Conservation (phyloP, 2,329 filamentous ascomycete species). For the Talaromyces albobiverticillius region DNA sequence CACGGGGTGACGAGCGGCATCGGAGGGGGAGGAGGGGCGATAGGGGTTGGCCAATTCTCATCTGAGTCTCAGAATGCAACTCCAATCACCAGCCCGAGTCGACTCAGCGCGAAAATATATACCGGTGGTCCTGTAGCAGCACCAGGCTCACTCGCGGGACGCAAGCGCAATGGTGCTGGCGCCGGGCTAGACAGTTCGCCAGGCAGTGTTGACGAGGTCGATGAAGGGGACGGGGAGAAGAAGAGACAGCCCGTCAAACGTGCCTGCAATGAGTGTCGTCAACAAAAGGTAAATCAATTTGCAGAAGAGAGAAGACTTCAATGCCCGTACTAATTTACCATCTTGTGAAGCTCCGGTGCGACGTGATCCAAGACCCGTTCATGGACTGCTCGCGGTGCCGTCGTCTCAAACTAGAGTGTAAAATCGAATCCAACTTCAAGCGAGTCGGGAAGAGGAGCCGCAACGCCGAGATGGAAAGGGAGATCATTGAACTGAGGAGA, state of each 20-base stretch:
- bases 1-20: conserved; percentile 32
- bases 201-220: conserved; percentile 44
- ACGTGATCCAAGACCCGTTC: conserved; percentile 64
- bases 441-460: conserved; percentile 64
- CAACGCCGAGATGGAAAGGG: conserved; percentile 63
- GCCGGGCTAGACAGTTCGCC: conserved; percentile 48
- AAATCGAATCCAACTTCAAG: conserved; percentile 68
- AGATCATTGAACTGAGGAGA: conserved; percentile 51
- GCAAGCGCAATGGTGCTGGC: conserved; percentile 43
- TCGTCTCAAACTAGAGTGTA: conserved; percentile 62
- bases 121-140: background rate
- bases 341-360: conserved; percentile 58
- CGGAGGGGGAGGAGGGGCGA: conserved; percentile 31
- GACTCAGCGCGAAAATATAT: background rate
- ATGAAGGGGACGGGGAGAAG: conserved; percentile 40
- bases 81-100: conserved; percentile 31
- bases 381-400: conserved; percentile 60
- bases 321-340: conserved; percentile 7
- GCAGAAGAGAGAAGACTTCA: background rate
- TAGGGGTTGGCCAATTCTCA: conserved; percentile 20
- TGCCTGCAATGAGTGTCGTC: conserved; percentile 67
- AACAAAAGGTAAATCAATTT: conserved; percentile 58
- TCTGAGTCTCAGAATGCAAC: conserved; percentile 33
- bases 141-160: conserved; percentile 26
- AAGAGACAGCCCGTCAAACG: conserved; percentile 54